Evolutionary conservation across 163 green algal genomes (phyloP).

Genomic region (Coccomyxa subellipsoidea): DNA sequence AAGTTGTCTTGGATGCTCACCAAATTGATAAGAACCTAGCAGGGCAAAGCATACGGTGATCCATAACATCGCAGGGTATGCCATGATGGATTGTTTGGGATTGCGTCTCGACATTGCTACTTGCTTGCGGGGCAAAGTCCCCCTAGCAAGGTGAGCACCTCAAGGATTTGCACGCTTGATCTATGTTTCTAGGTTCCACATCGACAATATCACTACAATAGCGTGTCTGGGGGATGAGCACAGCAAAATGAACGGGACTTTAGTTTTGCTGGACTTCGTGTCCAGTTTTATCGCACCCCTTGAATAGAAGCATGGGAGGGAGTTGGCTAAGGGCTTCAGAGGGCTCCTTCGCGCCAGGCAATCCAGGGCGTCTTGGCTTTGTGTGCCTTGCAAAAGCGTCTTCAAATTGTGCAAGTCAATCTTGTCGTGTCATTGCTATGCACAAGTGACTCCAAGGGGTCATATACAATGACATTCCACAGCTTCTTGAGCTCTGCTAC

Average conservation of each 20-base stretch:
- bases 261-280: background rate
- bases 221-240: too few relatives aligned
- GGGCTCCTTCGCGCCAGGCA: background rate
- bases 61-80: slow-evolving; percentile 30
- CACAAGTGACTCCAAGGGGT: background rate
- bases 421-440: background rate
- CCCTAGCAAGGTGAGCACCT: too few relatives aligned
- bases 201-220: too few relatives aligned
- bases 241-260: too few relatives aligned
- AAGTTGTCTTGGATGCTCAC: slow-evolving; percentile 1
- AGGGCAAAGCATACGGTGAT: slow-evolving; percentile 26
- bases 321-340: background rate
- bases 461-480: background rate
- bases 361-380: background rate
- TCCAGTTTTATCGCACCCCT: background rate
- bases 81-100: background rate
- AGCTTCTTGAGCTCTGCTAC: background rate
- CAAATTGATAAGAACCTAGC: slow-evolving; percentile 52
- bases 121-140: background rate
- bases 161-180: too few relatives aligned
- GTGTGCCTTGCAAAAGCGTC: background rate
- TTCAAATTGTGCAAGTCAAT: background rate
- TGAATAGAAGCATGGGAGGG: background rate
- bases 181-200: too few relatives aligned
- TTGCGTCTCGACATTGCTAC: background rate